Evolutionary conservation across 192 early-diverging fungal genomes (phyloP), one percentile per base, ranked within the genome.

Genomic region (Backusella psychrophila): DNA sequence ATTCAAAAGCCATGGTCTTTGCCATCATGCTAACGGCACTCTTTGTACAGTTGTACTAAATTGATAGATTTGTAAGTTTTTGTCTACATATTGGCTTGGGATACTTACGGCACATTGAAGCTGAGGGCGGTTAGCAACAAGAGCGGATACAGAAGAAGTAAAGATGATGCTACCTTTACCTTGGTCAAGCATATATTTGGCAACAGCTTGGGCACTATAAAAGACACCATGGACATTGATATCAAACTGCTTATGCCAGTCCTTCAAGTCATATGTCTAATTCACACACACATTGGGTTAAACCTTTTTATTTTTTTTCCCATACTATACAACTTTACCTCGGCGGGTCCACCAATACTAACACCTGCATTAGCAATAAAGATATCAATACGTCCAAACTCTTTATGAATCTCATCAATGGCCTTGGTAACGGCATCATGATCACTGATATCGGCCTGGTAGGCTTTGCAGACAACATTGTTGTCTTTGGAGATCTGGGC

Each of bases 211-310:
- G 15, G 74, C 41, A 39, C 76, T 69, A 46, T 78, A 82, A 26
- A 82, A 82, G 46, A 75, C 77, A 53, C 81, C 81, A 69, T 82
- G 75, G 31, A 82, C 77, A 46, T 82, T 82, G 34, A 82, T 74
- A 26, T 82, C 81, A 39, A 78, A 72, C 33, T 79, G 52, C n/a
- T 69, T 63, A 8, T 78, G 72, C 76, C 76, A 82, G 23, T 56
- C 34, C 19, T 79, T 63, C 0, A 78, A 15, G 66, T 75, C 68
- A 67, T 69, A 78, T 21, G 73, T 77, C 81, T 82, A 53, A n/a
- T 52, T n/a, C 23, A 23, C 26, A 33, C 23, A 23, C 26, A 33
- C 33, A 33, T 2, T 3, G 33, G 33, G 33, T 33, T 33, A 33
- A 3, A 33, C 33, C 33, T 33, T 33, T 33, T 33, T 33, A 33